Evolutionary conservation across 176 grass and related monocot genomes (phyloP).

Genomic region (Aegilops umbellulata): DNA sequence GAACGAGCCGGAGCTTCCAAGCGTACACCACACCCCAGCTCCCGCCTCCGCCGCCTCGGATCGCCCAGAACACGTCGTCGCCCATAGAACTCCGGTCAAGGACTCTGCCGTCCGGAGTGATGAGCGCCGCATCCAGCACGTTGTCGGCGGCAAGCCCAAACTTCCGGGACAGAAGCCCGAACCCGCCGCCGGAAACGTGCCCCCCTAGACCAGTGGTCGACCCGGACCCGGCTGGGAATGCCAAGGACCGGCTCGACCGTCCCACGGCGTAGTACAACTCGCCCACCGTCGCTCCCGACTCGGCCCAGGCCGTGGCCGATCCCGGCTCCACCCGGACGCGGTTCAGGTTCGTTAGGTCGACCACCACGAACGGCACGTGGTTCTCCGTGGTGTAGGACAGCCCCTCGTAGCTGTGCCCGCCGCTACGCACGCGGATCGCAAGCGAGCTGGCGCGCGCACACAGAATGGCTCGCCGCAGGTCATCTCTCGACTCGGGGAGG

Average conservation of each 20-base stretch:
- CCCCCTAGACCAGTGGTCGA: conserved; percentile 59
- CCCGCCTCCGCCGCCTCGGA: conserved; percentile 68
- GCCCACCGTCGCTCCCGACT: conserved; percentile 62
- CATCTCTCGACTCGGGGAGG: conserved; percentile 30
- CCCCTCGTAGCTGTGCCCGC: conserved; percentile 80
- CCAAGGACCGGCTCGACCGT: conserved; percentile 21
- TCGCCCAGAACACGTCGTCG: conserved; percentile 73
- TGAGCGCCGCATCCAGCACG: conserved; percentile 46
- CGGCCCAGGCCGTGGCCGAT: conserved; percentile 44
- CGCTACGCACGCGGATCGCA: conserved; percentile 63
- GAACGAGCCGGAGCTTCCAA: conserved; percentile 66
- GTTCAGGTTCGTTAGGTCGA: conserved; percentile 60
- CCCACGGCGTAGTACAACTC: conserved; percentile 58
- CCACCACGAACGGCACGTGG: conserved; percentile 39
- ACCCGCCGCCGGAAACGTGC: conserved; percentile 51
- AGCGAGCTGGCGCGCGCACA: conserved; percentile 15
- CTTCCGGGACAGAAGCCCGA: conserved; percentile 56
- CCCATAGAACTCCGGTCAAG: conserved; percentile 39
- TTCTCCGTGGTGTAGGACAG: conserved; percentile 55
- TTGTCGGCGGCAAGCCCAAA: conserved; percentile 62
- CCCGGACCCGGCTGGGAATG: conserved; percentile 51
- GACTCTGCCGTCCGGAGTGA: conserved; percentile 1
- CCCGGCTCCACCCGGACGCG: conserved; percentile 26
- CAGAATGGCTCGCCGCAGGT: conserved; percentile 31
- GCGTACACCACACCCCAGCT: conserved; percentile 79